Evolutionary conservation across 345 rosid genomes (phyloP).

Genomic region (Pseudoturritis turrita): DNA sequence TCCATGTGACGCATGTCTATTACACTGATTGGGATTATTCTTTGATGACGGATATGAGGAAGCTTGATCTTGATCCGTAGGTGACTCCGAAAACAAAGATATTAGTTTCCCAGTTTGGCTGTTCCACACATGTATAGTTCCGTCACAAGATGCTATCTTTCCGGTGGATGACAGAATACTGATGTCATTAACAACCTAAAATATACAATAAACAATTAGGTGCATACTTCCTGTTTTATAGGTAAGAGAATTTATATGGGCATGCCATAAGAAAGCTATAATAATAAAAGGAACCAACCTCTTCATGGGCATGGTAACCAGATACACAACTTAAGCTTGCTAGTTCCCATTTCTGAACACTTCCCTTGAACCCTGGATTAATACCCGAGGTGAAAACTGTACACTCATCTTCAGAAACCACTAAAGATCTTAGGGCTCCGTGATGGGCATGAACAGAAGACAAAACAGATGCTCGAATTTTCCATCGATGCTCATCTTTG

Average conservation of each 20-base stretch:
- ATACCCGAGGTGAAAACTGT: conserved; percentile 83
- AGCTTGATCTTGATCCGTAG: conserved; percentile 47
- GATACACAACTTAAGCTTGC: conserved; percentile 67
- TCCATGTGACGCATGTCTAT: conserved; percentile 50
- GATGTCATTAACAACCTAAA: conserved; percentile 85
- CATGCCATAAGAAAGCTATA: background rate
- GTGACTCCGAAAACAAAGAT: conserved; percentile 65
- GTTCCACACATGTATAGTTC: conserved; percentile 90
- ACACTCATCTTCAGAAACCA: conserved; percentile 78
- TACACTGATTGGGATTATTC: conserved; percentile 42
- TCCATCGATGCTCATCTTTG: conserved; percentile 91
- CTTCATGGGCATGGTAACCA: conserved; percentile 93
- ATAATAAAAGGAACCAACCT: conserved; percentile 52
- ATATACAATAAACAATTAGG: conserved; percentile 33
- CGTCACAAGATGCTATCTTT: conserved; percentile 92
- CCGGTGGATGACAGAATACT: conserved; percentile 65
- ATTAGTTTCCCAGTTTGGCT: conserved; percentile 74
- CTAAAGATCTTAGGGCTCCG: conserved; percentile 79
- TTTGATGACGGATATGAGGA: conserved; percentile 42
- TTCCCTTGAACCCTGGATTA: conserved; percentile 91
- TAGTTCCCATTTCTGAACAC: conserved; percentile 90
- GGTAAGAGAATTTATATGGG: background rate
- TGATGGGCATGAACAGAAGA: conserved; percentile 78
- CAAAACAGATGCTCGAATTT: conserved; percentile 70
- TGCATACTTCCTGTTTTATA: background rate